Evolutionary conservation across 306 rosid genomes (phyloP).

Genomic region (Malus fusca): DNA sequence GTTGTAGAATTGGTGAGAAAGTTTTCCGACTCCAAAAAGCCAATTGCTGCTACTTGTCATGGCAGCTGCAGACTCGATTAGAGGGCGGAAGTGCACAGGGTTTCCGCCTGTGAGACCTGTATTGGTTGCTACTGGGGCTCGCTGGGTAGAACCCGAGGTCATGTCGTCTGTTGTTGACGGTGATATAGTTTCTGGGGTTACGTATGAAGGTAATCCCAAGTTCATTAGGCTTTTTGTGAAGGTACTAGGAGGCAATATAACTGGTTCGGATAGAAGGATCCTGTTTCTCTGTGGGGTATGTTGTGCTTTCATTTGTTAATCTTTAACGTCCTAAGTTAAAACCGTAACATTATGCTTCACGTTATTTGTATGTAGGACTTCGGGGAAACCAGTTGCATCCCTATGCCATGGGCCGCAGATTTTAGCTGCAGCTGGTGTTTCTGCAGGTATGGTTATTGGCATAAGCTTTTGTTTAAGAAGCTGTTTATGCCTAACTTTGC

Average conservation of each 20-base stretch:
- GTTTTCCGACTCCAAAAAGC: conserved; percentile 46
- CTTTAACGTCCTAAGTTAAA: too few species aligned
- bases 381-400: conserved; percentile 52
- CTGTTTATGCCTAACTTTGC: too few species aligned
- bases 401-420: conserved; percentile 75
- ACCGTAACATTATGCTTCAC: not conserved
- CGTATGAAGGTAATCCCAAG: conserved; percentile 57
- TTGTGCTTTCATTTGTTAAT: not conserved
- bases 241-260: conserved; percentile 70
- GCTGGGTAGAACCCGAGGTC: conserved; percentile 75
- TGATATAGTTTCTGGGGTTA: conserved; percentile 47
- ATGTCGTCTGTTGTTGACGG: conserved; percentile 53
- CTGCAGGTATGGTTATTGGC: conserved; percentile 50
- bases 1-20: conserved; percentile 45
- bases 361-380: conserved; percentile 42
- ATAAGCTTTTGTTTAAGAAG: too few species aligned
- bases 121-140: conserved; percentile 64
- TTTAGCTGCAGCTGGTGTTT: conserved; percentile 74
- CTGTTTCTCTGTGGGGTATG: conserved; percentile 85
- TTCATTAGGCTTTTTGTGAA: conserved; percentile 48
- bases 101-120: conserved; percentile 44
- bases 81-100: conserved; percentile 65
- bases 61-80: conserved; percentile 62
- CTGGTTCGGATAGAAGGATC: conserved; percentile 49
- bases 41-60: conserved; percentile 69